These are phyloP conservation scores for Aquilaria yunnanensis DNA, from an alignment of 345 rosid species.

Conservation along the genomic window DNA sequence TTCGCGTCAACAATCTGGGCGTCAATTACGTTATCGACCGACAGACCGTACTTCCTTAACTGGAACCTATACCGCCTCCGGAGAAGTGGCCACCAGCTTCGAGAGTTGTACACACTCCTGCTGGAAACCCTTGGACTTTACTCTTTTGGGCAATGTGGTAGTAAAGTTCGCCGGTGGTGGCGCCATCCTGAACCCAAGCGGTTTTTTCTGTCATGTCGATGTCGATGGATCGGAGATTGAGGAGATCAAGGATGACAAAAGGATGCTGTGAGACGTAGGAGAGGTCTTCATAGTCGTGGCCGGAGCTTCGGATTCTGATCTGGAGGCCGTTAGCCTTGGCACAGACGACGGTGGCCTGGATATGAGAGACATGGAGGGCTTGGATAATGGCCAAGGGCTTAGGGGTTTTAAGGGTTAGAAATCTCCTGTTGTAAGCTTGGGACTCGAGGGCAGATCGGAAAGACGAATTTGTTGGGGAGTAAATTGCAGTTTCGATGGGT, in stretches of 20 bases:
- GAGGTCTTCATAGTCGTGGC: constrained; percentile 17
- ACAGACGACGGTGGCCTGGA: constrained; percentile 16
- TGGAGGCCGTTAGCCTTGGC: constrained; percentile 9
- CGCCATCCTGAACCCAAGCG: constrained; percentile 10
- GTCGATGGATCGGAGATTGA: no score
- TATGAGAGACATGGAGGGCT: constrained; percentile 14
- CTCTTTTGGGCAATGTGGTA: constrained; percentile 14
- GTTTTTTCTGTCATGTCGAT: no score
- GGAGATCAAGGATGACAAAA: no score
- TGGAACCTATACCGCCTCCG: constrained; percentile 14
- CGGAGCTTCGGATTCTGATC: constrained; percentile 18
- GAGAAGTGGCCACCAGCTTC: constrained; percentile 15
- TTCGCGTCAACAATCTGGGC: constrained; percentile 7
- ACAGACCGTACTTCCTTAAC: constrained; percentile 20
- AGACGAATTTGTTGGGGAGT: no score
- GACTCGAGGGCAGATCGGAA: no score
- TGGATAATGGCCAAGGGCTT: constrained; percentile 2
- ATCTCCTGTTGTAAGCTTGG: not conserved
- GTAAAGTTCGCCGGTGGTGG: constrained; percentile 15
- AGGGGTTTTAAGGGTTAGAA: constrained; percentile 1
- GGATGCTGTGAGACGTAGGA: not conserved
- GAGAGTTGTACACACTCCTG: constrained; percentile 6
- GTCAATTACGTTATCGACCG: constrained; percentile 11
- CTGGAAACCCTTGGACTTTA: constrained; percentile 11
- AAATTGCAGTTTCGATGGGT: no score